Percentiles rank a stretch among this genome's conserved stretches.
Evolutionary conservation across 331 rosid species (phyloP).

Genomic region (Pyrus hybrid): DNA sequence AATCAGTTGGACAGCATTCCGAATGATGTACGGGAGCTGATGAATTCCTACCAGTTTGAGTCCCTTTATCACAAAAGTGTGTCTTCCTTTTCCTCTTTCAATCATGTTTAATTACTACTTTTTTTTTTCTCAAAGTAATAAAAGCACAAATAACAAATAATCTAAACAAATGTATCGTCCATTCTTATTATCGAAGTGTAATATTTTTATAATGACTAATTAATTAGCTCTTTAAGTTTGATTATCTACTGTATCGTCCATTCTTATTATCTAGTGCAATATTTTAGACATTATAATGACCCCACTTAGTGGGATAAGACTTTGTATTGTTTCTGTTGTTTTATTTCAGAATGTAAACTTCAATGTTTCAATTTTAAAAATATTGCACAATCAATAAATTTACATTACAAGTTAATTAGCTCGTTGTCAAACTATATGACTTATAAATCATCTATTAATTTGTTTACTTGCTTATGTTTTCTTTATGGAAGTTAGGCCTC

Average conservation of each 20-base stretch:
- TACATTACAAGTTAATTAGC: neutral
- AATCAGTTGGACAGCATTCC: constrained; percentile 38
- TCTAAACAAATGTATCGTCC: neutral
- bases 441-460: too few species aligned
- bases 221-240: neutral
- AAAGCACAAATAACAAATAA: neutral
- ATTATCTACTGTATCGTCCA: neutral
- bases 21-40: constrained; percentile 43
- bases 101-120: neutral
- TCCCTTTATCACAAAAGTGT: constrained; percentile 81
- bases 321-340: too few species aligned
- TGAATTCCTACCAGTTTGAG: constrained; percentile 62
- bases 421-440: too few species aligned
- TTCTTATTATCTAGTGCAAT: too few species aligned
- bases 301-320: neutral
- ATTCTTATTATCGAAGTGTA: neutral
- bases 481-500: too few species aligned
- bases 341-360: neutral
- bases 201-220: neutral
- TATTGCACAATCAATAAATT: neutral
- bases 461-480: too few species aligned
- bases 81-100: constrained; percentile 26
- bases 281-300: too few species aligned
- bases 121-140: neutral
- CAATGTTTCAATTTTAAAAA: neutral